Conservation (phyloP, 306 rosid genomes). For the Betula pendula region DNA sequence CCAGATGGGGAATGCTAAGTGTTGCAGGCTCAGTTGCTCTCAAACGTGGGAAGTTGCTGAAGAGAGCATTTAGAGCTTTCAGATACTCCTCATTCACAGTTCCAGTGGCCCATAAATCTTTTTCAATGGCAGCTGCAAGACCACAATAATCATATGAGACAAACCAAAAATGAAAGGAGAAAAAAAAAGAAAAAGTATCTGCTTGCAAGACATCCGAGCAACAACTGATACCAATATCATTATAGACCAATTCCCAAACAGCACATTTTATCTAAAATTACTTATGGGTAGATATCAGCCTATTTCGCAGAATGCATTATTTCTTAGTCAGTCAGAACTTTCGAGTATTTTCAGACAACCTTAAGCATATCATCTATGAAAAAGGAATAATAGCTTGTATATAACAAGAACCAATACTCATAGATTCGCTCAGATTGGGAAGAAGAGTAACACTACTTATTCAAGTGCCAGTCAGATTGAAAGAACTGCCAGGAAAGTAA, state of each 20-base stretch:
- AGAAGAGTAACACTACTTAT: neutral
- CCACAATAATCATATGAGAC: slow-evolving; percentile 23
- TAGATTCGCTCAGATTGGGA: neutral
- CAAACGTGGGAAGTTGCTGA: slow-evolving; percentile 95
- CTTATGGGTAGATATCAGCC: neutral
- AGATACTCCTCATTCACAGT: slow-evolving; percentile 93
- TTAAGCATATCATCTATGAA: neutral
- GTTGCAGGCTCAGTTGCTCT: slow-evolving; percentile 99
- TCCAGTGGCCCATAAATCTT: slow-evolving; percentile 96
- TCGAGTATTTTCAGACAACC: neutral
- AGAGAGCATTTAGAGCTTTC: slow-evolving; percentile 89
- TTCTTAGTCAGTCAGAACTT: neutral
- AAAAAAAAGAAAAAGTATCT: neutral
- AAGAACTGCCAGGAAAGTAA: neutral
- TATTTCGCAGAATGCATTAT: neutral
- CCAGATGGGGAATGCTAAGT: slow-evolving; percentile 95
- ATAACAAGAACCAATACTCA: neutral
- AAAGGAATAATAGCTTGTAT: neutral
- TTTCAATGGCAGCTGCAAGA: slow-evolving; percentile 86
- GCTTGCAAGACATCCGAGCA: slow-evolving; percentile 6
- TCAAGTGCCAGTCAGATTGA: slow-evolving; percentile 5
- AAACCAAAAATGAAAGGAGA: slow-evolving; percentile 11
- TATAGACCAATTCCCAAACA: neutral
- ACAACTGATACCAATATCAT: neutral
- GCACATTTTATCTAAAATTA: neutral